phyloP scores from a whole-genome alignment of 768 basidiomycete species.

The Postia placenta region DNA sequence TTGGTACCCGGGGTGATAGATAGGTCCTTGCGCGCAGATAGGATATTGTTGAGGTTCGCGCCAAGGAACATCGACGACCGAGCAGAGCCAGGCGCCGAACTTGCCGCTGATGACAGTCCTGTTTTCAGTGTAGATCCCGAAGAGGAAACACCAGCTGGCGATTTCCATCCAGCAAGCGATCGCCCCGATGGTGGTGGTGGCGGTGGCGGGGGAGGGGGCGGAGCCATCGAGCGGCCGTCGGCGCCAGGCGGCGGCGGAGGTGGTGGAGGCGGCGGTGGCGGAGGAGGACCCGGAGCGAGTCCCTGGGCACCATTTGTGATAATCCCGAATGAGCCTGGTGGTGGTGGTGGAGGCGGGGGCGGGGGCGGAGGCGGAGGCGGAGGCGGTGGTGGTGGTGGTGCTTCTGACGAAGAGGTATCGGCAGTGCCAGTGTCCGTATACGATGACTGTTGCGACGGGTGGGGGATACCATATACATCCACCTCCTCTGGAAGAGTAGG shows the following conservation, averaged over 20 bases:
- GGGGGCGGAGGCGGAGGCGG: constrained; percentile 26
- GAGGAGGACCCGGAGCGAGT: constrained; percentile 20
- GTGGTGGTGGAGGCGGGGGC: constrained; percentile 30
- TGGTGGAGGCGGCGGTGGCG: constrained; percentile 24
- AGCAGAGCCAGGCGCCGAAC: constrained; percentile 39
- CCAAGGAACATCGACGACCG: constrained; percentile 59
- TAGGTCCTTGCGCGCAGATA: constrained; percentile 77
- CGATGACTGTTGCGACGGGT: too few species aligned
- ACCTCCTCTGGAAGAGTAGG: constrained; percentile 37
- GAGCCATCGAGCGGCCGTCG: constrained; percentile 22
- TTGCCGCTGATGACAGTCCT: constrained; percentile 27
- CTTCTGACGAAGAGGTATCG: constrained; percentile 21
- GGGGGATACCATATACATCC: constrained; percentile 18
- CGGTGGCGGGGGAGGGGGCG: constrained; percentile 27
- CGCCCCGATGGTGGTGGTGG: constrained; percentile 20
- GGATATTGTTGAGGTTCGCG: constrained; percentile 46
- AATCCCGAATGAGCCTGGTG: constrained; percentile 12
- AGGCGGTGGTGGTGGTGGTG: constrained; percentile 22
- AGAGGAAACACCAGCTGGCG: constrained; percentile 29
- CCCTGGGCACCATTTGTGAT: constrained; percentile 4
- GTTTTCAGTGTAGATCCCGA: constrained; percentile 29
- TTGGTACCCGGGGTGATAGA: constrained; percentile 78
- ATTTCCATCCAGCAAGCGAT: constrained; percentile 15
- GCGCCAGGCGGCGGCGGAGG: constrained; percentile 25
- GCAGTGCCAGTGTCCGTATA: too few species aligned